phyloP scores from a whole-genome alignment of 2,329 filamentous ascomycete genomes.

The Eurotiales sp. region DNA sequence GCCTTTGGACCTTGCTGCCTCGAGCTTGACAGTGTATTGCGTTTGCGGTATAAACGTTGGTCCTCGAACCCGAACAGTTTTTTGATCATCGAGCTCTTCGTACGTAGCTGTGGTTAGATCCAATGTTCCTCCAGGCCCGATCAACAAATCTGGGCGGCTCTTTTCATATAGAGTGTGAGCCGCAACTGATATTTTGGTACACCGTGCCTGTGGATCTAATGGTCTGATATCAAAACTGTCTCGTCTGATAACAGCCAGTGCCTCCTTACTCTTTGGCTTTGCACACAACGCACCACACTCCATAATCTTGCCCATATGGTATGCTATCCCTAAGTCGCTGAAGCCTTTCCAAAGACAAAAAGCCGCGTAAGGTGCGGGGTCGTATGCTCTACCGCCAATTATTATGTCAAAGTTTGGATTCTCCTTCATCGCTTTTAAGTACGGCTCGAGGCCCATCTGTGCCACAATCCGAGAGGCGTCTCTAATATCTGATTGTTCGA shows the following conservation, averaged over 20 bases:
- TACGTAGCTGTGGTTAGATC: slow-evolving; percentile 41
- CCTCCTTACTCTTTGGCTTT: slow-evolving; percentile 42
- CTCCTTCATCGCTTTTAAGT: slow-evolving; percentile 38
- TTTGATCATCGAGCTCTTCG: slow-evolving; percentile 35
- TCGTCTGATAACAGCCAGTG: slow-evolving; percentile 40
- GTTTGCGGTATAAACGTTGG: background rate
- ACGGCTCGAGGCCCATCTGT: slow-evolving; percentile 48
- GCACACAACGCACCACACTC: slow-evolving; percentile 50
- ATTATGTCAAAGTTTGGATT: slow-evolving; percentile 43
- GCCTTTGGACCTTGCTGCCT: background rate
- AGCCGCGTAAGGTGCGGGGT: slow-evolving; percentile 37
- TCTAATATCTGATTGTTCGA: slow-evolving; percentile 38
- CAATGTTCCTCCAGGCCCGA: slow-evolving; percentile 47
- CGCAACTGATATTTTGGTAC: slow-evolving; percentile 48
- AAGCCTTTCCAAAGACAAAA: slow-evolving; percentile 17
- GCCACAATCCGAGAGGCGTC: slow-evolving; percentile 36
- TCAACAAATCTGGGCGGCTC: slow-evolving; percentile 47
- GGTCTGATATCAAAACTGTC: slow-evolving; percentile 49
- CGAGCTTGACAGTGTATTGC: slow-evolving; percentile 7
- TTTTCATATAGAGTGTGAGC: slow-evolving; percentile 55
- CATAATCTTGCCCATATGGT: slow-evolving; percentile 54
- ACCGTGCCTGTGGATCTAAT: slow-evolving; percentile 34
- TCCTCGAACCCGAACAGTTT: slow-evolving; percentile 39
- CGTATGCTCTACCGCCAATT: slow-evolving; percentile 43
- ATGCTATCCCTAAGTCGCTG: background rate